phyloP scores from a whole-genome alignment of 371 early-diverging fungal genomes.

The Mortierella sp. region DNA sequence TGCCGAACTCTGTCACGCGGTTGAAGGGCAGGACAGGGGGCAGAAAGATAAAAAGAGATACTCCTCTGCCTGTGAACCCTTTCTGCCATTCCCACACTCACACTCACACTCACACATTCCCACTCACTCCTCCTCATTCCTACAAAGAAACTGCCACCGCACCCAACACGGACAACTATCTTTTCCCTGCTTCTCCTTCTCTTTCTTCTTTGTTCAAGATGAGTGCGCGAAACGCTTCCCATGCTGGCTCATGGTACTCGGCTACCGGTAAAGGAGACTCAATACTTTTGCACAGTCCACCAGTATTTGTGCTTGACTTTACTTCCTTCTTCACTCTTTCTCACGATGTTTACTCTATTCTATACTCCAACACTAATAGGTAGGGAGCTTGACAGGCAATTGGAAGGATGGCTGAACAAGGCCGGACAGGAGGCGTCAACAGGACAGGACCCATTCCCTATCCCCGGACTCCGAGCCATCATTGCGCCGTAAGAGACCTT shows the following conservation, averaged over 20 bases:
- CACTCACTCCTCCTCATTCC: no score
- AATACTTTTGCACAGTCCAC: background rate
- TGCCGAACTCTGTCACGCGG: conserved; percentile 11
- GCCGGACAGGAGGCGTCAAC: conserved; percentile 61
- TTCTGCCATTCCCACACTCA: background rate
- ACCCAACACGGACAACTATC: background rate
- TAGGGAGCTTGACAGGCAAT: conserved; percentile 54
- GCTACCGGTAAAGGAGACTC: conserved; percentile 24
- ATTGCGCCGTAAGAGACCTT: conserved; percentile 81
- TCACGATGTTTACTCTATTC: background rate
- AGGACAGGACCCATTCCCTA: conserved; percentile 60
- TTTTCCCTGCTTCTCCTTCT: background rate
- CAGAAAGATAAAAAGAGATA: background rate
- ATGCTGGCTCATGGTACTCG: conserved; percentile 50
- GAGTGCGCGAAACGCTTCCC: conserved; percentile 40
- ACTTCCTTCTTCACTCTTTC: background rate
- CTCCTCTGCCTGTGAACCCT: background rate
- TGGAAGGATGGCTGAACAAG: conserved; percentile 65
- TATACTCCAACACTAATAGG: conserved; percentile 12
- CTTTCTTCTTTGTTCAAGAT: conserved; percentile 9
- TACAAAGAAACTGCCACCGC: background rate
- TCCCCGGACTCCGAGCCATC: conserved; percentile 76
- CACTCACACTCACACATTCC: background rate
- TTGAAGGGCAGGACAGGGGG: background rate
- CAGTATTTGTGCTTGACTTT: background rate